These are phyloP conservation scores for Corchorus capsularis DNA, from an alignment of 345 rosid species.

Conservation along the genomic window DNA sequence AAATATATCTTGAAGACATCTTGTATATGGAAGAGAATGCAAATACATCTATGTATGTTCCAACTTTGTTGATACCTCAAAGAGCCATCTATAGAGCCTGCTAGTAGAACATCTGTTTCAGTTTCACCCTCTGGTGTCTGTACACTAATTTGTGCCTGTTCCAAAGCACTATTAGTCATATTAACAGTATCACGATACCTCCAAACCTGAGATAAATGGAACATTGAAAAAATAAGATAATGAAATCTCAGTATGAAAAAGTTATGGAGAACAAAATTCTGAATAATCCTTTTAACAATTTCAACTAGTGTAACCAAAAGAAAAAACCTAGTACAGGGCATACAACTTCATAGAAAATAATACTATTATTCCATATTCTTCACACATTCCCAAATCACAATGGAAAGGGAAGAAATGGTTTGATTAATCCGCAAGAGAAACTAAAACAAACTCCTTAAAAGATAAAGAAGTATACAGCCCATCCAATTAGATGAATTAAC, in stretches of 20 bases:
- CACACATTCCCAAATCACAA: neutral
- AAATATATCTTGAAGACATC: neutral
- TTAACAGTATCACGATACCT: constrained; percentile 43
- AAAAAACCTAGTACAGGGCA: too few species aligned
- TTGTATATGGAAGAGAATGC: constrained; percentile 6
- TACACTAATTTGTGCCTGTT: constrained; percentile 38
- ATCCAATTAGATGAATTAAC: neutral
- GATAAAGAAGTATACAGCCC: too few species aligned
- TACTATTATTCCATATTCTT: neutral
- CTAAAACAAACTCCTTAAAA: neutral
- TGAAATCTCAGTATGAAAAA: constrained; percentile 12
- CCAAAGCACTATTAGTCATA: constrained; percentile 56
- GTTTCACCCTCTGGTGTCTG: constrained; percentile 56
- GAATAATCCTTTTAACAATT: neutral
- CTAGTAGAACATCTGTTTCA: constrained; percentile 42
- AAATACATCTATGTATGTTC: constrained; percentile 13
- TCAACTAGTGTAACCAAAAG: neutral
- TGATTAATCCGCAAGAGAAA: neutral
- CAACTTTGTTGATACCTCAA: constrained; percentile 52
- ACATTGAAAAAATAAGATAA: neutral
- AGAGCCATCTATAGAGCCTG: constrained; percentile 56
- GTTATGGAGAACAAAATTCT: neutral
- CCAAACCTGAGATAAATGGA: constrained; percentile 50
- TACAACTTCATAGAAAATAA: neutral
- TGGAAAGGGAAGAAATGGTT: neutral